Conservation (phyloP, 306 rosid genomes). For the Begonia loranthoides region DNA sequence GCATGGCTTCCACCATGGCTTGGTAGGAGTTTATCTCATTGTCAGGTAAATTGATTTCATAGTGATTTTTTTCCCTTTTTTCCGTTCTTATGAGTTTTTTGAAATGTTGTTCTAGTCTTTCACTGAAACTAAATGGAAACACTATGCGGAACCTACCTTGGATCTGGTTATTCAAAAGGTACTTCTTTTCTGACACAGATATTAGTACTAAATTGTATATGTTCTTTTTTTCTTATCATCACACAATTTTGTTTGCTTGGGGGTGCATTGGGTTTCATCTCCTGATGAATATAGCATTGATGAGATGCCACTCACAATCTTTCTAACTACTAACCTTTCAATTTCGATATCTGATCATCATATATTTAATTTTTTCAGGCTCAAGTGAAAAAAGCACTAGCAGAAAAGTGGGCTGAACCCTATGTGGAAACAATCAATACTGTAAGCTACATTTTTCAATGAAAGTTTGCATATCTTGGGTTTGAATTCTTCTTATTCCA, state of each 20-base stretch:
- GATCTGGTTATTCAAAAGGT: constrained; percentile 62
- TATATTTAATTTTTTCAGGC: constrained; percentile 33
- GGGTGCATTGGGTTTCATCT: not conserved
- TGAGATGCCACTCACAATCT: not conserved
- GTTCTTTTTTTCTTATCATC: too few species aligned
- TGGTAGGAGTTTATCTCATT: constrained; percentile 36
- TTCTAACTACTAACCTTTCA: too few species aligned
- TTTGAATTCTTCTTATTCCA: constrained; percentile 4
- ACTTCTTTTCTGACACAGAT: not conserved
- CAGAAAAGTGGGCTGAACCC: constrained; percentile 88
- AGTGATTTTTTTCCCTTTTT: not conserved
- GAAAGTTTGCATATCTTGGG: constrained; percentile 5
- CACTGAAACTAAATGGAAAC: constrained; percentile 45
- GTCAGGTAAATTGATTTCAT: constrained; percentile 37
- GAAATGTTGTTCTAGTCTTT: constrained; percentile 29
- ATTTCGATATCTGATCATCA: not conserved
- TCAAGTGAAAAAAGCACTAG: constrained; percentile 54
- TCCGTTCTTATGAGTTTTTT: constrained; percentile 14
- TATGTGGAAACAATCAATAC: constrained; percentile 57
- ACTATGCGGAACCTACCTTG: constrained; percentile 65
- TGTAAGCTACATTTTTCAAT: constrained; percentile 33
- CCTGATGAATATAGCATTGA: not conserved
- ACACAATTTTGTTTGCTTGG: too few species aligned
- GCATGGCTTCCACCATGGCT: constrained; percentile 98
- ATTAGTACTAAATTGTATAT: too few species aligned